These are phyloP conservation scores for Aechmea fasciata DNA, from an alignment of 176 grass and related monocot genomes.

Conservation along the genomic window DNA sequence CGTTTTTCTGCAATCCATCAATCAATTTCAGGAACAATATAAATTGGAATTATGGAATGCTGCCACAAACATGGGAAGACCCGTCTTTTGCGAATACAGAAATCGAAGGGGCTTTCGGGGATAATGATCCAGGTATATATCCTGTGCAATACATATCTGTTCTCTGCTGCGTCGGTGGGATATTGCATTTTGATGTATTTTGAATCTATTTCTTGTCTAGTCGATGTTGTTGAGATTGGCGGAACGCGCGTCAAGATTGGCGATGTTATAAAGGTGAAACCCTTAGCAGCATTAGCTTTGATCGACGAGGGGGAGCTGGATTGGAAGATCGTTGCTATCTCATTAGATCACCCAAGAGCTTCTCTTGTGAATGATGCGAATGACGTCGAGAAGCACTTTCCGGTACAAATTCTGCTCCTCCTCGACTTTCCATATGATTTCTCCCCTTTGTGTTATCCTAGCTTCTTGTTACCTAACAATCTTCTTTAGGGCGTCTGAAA, in stretches of 20 bases:
- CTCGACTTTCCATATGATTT: too few relatives aligned
- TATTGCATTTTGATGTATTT: constrained; percentile 3
- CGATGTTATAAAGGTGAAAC: constrained; percentile 92
- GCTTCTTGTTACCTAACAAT: constrained; percentile 9
- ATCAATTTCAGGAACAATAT: constrained; percentile 49
- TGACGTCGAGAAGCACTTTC: constrained; percentile 96
- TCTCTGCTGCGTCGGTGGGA: too few relatives aligned
- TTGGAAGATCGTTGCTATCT: constrained; percentile 97
- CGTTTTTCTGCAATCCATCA: constrained; percentile 1
- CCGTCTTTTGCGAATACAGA: constrained; percentile 71
- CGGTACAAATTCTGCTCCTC: constrained; percentile 32
- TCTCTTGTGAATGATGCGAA: constrained; percentile 89
- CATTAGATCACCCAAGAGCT: constrained; percentile 91
- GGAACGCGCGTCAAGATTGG: constrained; percentile 71
- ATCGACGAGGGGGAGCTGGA: constrained; percentile 98
- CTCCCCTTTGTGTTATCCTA: not conserved
- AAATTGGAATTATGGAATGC: constrained; percentile 93
- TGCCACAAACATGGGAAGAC: constrained; percentile 97
- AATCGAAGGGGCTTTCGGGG: constrained; percentile 87
- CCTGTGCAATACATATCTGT: constrained; percentile 6
- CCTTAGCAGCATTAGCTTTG: constrained; percentile 94
- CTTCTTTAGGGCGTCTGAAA: not conserved
- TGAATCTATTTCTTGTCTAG: constrained; percentile 24
- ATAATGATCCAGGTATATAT: constrained; percentile 84
- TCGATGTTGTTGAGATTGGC: constrained; percentile 98